Evolutionary conservation across 129 eudicot genomes (phyloP).

Genomic region (Dittrichia graveolens): DNA sequence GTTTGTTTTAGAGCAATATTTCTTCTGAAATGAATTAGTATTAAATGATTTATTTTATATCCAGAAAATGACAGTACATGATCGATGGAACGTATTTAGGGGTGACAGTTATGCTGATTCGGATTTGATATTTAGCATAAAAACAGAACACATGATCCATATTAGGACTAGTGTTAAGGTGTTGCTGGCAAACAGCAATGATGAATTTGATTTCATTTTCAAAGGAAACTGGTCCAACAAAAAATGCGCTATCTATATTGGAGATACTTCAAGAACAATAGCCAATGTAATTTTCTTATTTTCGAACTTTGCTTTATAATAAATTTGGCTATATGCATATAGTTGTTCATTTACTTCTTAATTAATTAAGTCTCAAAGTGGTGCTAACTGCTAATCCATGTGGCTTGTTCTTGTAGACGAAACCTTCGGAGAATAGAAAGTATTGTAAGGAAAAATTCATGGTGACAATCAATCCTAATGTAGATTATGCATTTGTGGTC

Average conservation of each 20-base stretch:
- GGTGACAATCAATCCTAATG: constrained; percentile 47
- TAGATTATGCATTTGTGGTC: constrained; percentile 50
- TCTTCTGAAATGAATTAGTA: too few species aligned
- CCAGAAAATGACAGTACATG: not conserved
- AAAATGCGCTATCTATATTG: constrained; percentile 33
- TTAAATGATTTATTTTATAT: not conserved
- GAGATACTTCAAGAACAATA: constrained; percentile 32
- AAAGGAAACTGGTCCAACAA: constrained; percentile 43
- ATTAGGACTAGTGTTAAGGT: constrained; percentile 9
- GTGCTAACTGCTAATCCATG: not conserved
- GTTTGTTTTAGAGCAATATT: too few species aligned
- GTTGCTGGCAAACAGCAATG: constrained; percentile 18
- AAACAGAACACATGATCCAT: constrained; percentile 1
- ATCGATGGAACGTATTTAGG: constrained; percentile 18
- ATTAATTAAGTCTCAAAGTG: not conserved
- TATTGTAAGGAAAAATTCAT: constrained; percentile 36
- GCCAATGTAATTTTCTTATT: constrained; percentile 31
- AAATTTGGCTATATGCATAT: not conserved
- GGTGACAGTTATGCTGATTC: not conserved
- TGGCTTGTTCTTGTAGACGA: constrained; percentile 32
- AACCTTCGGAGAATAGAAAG: constrained; percentile 24
- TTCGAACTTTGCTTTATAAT: not conserved
- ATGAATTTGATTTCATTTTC: constrained; percentile 16
- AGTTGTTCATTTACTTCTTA: too few species aligned
- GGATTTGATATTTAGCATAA: constrained; percentile 5